Evolutionary conservation across 192 early-diverging fungal genomes (phyloP).

Genomic region (Backusella australiensis): DNA sequence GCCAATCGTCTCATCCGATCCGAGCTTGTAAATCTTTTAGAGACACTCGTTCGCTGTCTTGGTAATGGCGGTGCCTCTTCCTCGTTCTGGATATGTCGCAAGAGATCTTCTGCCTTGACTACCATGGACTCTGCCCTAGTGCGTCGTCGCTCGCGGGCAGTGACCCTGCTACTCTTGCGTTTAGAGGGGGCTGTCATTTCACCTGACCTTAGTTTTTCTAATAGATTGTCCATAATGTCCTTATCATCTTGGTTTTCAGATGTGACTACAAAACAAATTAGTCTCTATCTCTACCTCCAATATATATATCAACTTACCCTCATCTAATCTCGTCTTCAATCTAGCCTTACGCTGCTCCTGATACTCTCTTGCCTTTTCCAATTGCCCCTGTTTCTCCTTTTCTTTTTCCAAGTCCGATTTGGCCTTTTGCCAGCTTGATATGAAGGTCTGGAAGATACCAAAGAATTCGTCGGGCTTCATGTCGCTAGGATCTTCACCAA

Average conservation of each 20-base stretch:
- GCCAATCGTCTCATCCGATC: constrained; percentile 24
- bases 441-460: constrained; percentile 81
- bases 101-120: constrained; percentile 40
- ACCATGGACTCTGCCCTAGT: constrained; percentile 33
- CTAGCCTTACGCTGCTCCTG: constrained; percentile 31
- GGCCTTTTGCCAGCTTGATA: constrained; percentile 64
- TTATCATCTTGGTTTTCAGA: constrained; percentile 59
- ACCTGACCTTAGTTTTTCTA: constrained; percentile 68
- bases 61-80: constrained; percentile 27
- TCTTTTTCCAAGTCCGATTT: constrained; percentile 42
- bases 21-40: constrained; percentile 22
- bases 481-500: constrained; percentile 68
- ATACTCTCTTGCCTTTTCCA: constrained; percentile 30
- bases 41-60: constrained; percentile 1
- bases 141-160: constrained; percentile 27
- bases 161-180: constrained; percentile 17
- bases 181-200: constrained; percentile 51
- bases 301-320: not conserved
- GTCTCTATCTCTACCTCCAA: too few species aligned
- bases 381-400: constrained; percentile 39
- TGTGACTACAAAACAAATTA: not conserved
- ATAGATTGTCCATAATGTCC: constrained; percentile 74
- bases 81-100: constrained; percentile 43
- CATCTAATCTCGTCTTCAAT: constrained; percentile 8
- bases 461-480: constrained; percentile 87